Percentiles rank a stretch among this genome's conserved stretches.
These are phyloP conservation scores for Hypericum perforatum DNA, from an alignment of 345 rosid species.

Conservation along the genomic window DNA sequence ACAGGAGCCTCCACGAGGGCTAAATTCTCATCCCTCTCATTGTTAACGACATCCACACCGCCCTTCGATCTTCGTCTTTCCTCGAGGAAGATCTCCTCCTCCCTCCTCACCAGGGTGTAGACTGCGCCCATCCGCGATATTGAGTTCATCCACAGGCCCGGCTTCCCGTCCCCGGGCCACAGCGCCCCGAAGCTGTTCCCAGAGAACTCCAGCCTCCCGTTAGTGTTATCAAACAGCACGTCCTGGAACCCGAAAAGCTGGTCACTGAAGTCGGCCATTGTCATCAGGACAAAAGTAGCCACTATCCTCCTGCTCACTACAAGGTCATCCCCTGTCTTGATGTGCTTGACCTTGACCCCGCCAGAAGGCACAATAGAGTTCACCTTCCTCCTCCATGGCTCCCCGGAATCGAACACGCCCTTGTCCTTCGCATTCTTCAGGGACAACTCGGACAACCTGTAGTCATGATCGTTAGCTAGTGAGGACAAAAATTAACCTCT, in stretches of 20 bases:
- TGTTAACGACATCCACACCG: slow-evolving; percentile 24
- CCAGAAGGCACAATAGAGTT: slow-evolving; percentile 41
- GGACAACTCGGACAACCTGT: slow-evolving; percentile 37
- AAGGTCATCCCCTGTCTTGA: slow-evolving; percentile 70
- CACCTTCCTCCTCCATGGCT: slow-evolving; percentile 79
- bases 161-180: slow-evolving; percentile 94
- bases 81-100: slow-evolving; percentile 60
- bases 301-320: slow-evolving; percentile 53
- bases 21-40: slow-evolving; percentile 52
- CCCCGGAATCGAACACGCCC: slow-evolving; percentile 44
- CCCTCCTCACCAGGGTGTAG: slow-evolving; percentile 52
- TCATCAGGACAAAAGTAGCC: slow-evolving; percentile 62
- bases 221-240: slow-evolving; percentile 41
- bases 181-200: slow-evolving; percentile 48
- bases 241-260: slow-evolving; percentile 78
- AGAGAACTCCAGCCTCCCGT: slow-evolving; percentile 55
- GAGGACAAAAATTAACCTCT: no score
- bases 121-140: slow-evolving; percentile 77
- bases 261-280: slow-evolving; percentile 91
- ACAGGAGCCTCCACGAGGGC: slow-evolving; percentile 77
- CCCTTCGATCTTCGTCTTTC: slow-evolving; percentile 27
- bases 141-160: slow-evolving; percentile 77
- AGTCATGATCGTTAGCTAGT: no score
- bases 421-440: slow-evolving; percentile 48
- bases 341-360: slow-evolving; percentile 56